Percentiles rank a stretch among this genome's conserved stretches.
phyloP scores from a whole-genome alignment of 179 eudicot genomes.

The Silene noctiflora region DNA sequence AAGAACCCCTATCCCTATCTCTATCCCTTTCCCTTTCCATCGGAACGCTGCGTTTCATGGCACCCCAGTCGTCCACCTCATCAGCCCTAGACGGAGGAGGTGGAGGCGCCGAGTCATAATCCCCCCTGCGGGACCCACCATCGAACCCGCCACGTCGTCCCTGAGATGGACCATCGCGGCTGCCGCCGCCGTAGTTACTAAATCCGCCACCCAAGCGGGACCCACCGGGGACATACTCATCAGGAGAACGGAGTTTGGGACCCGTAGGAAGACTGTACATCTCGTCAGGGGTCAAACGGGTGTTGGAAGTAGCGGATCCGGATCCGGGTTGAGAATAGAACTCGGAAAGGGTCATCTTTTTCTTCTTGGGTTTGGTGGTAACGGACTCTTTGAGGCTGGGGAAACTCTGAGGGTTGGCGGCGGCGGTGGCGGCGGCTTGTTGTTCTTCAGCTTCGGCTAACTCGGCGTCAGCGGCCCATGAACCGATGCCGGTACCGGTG shows the following conservation, averaged over 20 bases:
- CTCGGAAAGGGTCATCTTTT: slow-evolving; percentile 39
- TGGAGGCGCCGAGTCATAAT: slow-evolving; percentile 38
- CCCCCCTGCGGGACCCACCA: slow-evolving; percentile 39
- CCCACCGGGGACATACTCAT: slow-evolving; percentile 42
- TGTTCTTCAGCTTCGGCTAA: slow-evolving; percentile 63
- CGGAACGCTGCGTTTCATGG: slow-evolving; percentile 39
- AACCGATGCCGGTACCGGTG: slow-evolving; percentile 40
- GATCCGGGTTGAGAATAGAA: slow-evolving; percentile 21
- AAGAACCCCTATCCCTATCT: background rate
- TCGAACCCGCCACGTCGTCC: slow-evolving; percentile 46
- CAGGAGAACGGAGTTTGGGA: slow-evolving; percentile 55
- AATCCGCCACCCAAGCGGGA: slow-evolving; percentile 62
- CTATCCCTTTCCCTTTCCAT: slow-evolving; percentile 7
- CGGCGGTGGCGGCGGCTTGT: slow-evolving; percentile 39
- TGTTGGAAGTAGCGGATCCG: slow-evolving; percentile 17
- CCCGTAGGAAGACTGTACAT: slow-evolving; percentile 73
- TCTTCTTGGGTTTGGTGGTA: slow-evolving; percentile 49
- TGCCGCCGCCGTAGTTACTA: slow-evolving; percentile 35
- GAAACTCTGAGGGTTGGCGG: slow-evolving; percentile 39
- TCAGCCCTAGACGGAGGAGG: slow-evolving; percentile 55
- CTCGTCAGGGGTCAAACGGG: slow-evolving; percentile 61
- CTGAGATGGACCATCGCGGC: background rate
- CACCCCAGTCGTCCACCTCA: slow-evolving; percentile 74
- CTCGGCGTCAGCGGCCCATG: slow-evolving; percentile 96
- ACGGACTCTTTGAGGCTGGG: slow-evolving; percentile 50